A percentile compares a stretch with the other conserved stretches of the same genome.
These are phyloP conservation scores for Orbilia blumenaviensis DNA, from an alignment of 2,329 filamentous ascomycete species.

Conservation along the genomic window DNA sequence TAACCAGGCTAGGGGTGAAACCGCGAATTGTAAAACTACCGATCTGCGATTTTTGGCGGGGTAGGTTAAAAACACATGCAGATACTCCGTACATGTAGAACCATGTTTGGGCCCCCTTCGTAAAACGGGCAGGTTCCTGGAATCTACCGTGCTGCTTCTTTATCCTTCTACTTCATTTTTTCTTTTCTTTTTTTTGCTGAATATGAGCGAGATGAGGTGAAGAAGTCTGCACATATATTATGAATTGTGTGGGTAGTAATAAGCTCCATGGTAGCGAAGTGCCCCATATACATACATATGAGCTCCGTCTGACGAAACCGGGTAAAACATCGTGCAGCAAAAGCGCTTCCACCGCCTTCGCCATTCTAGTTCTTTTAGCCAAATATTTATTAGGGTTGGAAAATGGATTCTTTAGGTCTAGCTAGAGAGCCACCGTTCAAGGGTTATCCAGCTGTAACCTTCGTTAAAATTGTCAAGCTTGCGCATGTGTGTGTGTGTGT, in stretches of 20 bases:
- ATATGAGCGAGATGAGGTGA: background rate
- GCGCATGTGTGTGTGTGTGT: background rate
- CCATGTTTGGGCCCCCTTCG: background rate
- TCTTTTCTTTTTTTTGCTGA: background rate
- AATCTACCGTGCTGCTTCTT: background rate
- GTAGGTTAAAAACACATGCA: background rate
- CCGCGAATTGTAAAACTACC: slow-evolving; percentile 5
- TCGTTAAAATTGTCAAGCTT: too few species aligned
- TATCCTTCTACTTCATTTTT: background rate
- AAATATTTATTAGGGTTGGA: background rate
- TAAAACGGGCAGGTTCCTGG: slow-evolving; percentile 3
- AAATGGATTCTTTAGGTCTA: too few species aligned
- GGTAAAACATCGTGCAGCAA: slow-evolving; percentile 15
- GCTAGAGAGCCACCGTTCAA: background rate
- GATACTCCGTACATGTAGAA: background rate
- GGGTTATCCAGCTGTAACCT: too few species aligned
- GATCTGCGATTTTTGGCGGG: slow-evolving; percentile 11
- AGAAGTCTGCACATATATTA: background rate
- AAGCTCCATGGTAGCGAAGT: background rate
- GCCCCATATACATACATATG: too few species aligned
- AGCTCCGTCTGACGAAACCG: slow-evolving; percentile 23
- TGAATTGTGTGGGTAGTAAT: background rate
- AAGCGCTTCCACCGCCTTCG: background rate
- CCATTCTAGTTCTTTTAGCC: background rate
- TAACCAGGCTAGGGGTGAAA: too few species aligned